phyloP scores from a whole-genome alignment of 768 basidiomycete species.

The Bullera alba region DNA sequence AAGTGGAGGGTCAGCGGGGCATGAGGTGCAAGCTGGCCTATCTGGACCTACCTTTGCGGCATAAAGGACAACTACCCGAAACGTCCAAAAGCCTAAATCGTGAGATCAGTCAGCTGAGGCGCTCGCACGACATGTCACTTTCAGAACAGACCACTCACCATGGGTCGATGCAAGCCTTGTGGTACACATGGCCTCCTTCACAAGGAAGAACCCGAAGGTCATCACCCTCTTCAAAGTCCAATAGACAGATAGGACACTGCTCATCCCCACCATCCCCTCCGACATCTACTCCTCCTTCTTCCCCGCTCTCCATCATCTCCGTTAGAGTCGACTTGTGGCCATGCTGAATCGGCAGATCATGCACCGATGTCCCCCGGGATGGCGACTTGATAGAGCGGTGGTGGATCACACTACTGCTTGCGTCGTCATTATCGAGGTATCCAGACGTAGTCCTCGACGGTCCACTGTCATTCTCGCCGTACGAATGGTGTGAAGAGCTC shows the following conservation, averaged over 20 bases:
- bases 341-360: slow-evolving; percentile 4
- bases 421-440: too few relatives aligned
- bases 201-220: slow-evolving; percentile 85
- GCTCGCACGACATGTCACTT: too few relatives aligned
- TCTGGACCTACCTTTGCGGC: slow-evolving; percentile 65
- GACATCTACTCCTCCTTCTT: neutral
- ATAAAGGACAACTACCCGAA: slow-evolving; percentile 84
- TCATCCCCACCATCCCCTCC: slow-evolving; percentile 55
- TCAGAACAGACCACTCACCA: slow-evolving; percentile 30
- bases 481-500: too few relatives aligned
- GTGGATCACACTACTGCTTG: too few relatives aligned
- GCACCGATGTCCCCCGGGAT: neutral
- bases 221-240: slow-evolving; percentile 90
- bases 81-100: slow-evolving; percentile 73
- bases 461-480: too few relatives aligned
- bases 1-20: neutral
- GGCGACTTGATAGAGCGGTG: too few relatives aligned
- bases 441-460: too few relatives aligned
- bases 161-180: slow-evolving; percentile 81
- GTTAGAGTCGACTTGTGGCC: neutral
- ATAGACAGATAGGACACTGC: slow-evolving; percentile 90
- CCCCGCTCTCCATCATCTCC: neutral
- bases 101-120: slow-evolving; percentile 5
- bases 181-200: slow-evolving; percentile 83
- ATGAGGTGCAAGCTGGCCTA: neutral